Evolutionary conservation across 768 basidiomycete genomes (phyloP).

Genomic region (Boletus patriciae): DNA sequence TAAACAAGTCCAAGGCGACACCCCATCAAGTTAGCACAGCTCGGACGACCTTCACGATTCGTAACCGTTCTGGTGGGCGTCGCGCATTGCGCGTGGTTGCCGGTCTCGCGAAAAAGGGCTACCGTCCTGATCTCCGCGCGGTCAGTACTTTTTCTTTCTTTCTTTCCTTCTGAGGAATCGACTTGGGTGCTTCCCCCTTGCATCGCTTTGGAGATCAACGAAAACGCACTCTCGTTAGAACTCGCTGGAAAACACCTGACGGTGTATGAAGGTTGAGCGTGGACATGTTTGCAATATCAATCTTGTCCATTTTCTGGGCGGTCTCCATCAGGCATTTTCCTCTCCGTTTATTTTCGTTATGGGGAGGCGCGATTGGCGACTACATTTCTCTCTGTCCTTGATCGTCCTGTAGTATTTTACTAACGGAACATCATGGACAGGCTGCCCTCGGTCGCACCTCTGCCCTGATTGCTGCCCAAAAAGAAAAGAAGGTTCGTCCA

Average conservation of each 20-base stretch:
- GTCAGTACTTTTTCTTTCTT: conserved; percentile 48
- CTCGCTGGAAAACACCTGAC: conserved; percentile 69
- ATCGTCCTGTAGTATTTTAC: conserved; percentile 50
- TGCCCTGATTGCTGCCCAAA: conserved; percentile 67
- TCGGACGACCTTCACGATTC: conserved; percentile 52
- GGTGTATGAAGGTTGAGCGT: conserved; percentile 85
- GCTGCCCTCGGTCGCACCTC: conserved; percentile 76
- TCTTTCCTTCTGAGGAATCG: background rate
- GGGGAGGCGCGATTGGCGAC: conserved; percentile 36
- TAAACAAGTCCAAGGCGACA: conserved; percentile 63
- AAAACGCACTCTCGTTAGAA: conserved; percentile 86
- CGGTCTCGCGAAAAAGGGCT: conserved; percentile 59
- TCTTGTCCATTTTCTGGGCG: conserved; percentile 17
- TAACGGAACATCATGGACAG: conserved; percentile 39
- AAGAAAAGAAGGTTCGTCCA: conserved; percentile 64
- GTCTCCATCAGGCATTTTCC: conserved; percentile 22
- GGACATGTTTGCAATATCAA: conserved; percentile 88
- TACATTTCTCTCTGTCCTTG: conserved; percentile 17
- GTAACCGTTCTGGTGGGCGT: conserved; percentile 68
- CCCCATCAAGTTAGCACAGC: conserved; percentile 50
- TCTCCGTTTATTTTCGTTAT: conserved; percentile 28
- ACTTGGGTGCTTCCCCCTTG: background rate
- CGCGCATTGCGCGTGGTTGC: conserved; percentile 68
- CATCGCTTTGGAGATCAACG: conserved; percentile 1
- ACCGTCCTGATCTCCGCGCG: conserved; percentile 74